Percentiles rank a stretch among this genome's conserved stretches.
Evolutionary conservation across 169 alveolate species (phyloP).

Genomic region (Plasmodium gaboni): DNA sequence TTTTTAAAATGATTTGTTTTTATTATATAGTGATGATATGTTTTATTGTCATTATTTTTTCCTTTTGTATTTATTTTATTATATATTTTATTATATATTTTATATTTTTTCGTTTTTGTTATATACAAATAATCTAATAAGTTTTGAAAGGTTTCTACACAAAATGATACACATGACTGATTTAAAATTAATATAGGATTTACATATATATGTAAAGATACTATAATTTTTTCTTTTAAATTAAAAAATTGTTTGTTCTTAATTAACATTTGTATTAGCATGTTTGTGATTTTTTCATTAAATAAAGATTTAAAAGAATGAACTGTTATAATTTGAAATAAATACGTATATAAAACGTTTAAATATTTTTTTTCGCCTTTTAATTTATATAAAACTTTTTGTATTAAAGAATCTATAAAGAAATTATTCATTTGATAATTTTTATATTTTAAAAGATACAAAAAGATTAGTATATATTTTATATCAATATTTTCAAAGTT

Average conservation of each 20-base stretch:
- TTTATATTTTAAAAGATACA: constrained; percentile 48
- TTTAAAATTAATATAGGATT: constrained; percentile 33
- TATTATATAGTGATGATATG: too few relatives aligned
- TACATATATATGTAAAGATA: constrained; percentile 29
- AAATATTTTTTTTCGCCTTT: constrained; percentile 3
- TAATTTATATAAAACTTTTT: constrained; percentile 22
- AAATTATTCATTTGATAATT: constrained; percentile 30
- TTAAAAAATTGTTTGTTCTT: not conserved
- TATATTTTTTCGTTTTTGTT: too few relatives aligned
- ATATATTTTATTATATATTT: not conserved
- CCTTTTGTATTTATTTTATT: not conserved
- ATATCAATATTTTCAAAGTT: constrained; percentile 13
- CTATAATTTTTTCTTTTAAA: constrained; percentile 28
- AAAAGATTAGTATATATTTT: constrained; percentile 18
- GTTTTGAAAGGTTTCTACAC: constrained; percentile 10
- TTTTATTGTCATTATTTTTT: not conserved
- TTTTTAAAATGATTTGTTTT: too few relatives aligned
- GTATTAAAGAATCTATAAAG: constrained; percentile 29
- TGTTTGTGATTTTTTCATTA: constrained; percentile 5
- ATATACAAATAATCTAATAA: not conserved
- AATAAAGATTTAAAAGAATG: constrained; percentile 11
- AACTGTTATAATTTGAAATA: constrained; percentile 11
- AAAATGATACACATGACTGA: constrained; percentile 22
- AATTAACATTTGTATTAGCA: constrained; percentile 4
- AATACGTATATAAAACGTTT: constrained; percentile 1